Conservation (phyloP, 768 basidiomycete genomes). For the Leccinellum luteum region DNA sequence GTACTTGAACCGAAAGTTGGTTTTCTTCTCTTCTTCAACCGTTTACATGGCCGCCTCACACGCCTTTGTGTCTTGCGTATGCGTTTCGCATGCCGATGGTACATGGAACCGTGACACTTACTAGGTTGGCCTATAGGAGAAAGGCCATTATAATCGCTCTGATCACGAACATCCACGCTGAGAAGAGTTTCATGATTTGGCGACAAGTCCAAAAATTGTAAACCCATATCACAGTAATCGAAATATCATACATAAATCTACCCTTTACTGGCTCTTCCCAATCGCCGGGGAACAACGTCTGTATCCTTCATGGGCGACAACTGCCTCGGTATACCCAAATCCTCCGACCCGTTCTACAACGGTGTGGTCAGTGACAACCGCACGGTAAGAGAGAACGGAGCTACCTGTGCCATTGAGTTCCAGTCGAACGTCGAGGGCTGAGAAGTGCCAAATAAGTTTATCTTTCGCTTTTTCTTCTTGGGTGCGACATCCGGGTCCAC, state of each 20-base stretch:
- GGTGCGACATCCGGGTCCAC: constrained; percentile 29
- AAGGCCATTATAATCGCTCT: constrained; percentile 83
- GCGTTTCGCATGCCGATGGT: constrained; percentile 62
- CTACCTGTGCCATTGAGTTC: constrained; percentile 41
- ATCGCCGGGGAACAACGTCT: constrained; percentile 47
- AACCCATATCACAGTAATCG: background rate
- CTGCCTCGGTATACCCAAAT: constrained; percentile 60
- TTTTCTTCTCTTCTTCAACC: constrained; percentile 23
- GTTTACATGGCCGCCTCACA: constrained; percentile 47
- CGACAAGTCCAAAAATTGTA: constrained; percentile 43
- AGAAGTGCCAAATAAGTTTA: constrained; percentile 53
- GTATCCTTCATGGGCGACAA: constrained; percentile 66
- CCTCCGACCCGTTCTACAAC: constrained; percentile 33
- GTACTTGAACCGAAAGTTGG: background rate
- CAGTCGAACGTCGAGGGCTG: constrained; percentile 45
- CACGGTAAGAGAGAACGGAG: constrained; percentile 4
- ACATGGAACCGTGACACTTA: constrained; percentile 39
- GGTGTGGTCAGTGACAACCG: background rate
- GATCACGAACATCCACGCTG: constrained; percentile 64
- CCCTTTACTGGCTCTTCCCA: constrained; percentile 28
- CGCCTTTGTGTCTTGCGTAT: constrained; percentile 43
- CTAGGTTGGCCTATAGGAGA: constrained; percentile 48
- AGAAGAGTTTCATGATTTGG: constrained; percentile 87
- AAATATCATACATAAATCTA: constrained; percentile 4
- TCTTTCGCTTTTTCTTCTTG: constrained; percentile 71